phyloP scores from a whole-genome alignment of 192 early-diverging fungal genomes.

The Radiomyces spectabilis region DNA sequence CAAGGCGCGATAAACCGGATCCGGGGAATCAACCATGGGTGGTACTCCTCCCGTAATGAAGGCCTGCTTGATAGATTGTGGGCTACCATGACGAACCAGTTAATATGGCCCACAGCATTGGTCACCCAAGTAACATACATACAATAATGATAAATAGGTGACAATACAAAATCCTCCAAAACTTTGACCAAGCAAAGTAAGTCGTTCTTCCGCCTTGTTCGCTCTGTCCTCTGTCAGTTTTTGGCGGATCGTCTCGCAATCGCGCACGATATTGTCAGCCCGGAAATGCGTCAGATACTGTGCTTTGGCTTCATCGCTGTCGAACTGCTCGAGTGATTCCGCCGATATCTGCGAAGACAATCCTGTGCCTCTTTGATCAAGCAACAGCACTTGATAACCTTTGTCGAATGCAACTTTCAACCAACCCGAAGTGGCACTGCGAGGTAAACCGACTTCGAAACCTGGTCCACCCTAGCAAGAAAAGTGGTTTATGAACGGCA shows the following conservation, averaged over 20 bases:
- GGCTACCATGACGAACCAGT: constrained; percentile 19
- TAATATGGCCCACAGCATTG: neutral
- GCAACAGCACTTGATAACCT: constrained; percentile 56
- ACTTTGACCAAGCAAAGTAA: constrained; percentile 56
- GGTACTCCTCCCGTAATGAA: constrained; percentile 66
- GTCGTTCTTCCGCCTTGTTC: constrained; percentile 24
- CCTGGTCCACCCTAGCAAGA: constrained; percentile 50
- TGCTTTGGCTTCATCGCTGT: constrained; percentile 45
- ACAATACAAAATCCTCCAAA: constrained; percentile 67
- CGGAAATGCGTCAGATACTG: constrained; percentile 57
- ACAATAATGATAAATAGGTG: constrained; percentile 61
- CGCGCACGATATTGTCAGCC: constrained; percentile 61
- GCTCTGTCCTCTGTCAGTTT: constrained; percentile 36
- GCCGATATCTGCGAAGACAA: constrained; percentile 50
- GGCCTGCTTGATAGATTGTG: constrained; percentile 48
- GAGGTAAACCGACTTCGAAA: constrained; percentile 41
- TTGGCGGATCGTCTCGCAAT: constrained; percentile 58
- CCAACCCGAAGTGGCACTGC: constrained; percentile 41
- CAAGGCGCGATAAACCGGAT: constrained; percentile 49
- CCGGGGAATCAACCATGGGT: constrained; percentile 53
- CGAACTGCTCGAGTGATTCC: constrained; percentile 34
- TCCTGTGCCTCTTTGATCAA: constrained; percentile 67
- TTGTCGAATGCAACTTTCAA: constrained; percentile 43
- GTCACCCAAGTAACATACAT: no score
- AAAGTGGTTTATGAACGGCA: neutral